Conservation (phyloP, 805 yeast species). For the Scheffersomyces coipomensis region DNA sequence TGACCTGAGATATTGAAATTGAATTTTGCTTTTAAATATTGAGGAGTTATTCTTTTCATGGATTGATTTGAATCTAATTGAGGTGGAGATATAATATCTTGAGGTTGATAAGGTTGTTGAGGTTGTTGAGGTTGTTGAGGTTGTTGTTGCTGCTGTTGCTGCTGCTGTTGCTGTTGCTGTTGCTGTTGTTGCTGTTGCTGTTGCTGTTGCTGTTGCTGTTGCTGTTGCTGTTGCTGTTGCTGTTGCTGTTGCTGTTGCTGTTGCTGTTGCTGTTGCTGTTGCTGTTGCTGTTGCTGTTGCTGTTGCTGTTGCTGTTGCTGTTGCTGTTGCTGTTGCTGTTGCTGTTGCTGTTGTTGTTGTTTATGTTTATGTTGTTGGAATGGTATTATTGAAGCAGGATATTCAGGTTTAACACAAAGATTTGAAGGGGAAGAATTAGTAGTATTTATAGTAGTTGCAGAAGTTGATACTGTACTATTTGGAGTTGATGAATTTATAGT, state of each 20-base stretch:
- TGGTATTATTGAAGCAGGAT: neutral
- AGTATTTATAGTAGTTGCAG: neutral
- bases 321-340: neutral
- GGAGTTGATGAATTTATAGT: neutral
- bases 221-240: neutral
- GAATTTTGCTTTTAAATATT: conserved; percentile 17
- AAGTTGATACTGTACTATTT: no score
- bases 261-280: neutral
- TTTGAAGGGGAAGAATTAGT: neutral
- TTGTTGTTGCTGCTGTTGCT: conserved; percentile 1
- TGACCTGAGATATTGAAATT: conserved; percentile 23
- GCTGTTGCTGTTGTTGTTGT: neutral
- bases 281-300: neutral
- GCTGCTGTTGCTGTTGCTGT: neutral
- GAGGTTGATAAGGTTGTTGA: neutral
- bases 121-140: neutral
- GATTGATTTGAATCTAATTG: neutral
- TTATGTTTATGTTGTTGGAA: neutral
- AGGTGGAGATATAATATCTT: neutral
- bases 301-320: neutral
- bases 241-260: neutral
- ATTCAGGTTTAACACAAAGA: neutral
- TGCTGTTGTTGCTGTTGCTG: conserved; percentile 1
- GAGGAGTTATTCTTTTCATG: conserved; percentile 16
- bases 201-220: neutral